Base-by-base conservation (phyloP, 2,329 filamentous ascomycete species). In the Diaporthe citri region DNA sequence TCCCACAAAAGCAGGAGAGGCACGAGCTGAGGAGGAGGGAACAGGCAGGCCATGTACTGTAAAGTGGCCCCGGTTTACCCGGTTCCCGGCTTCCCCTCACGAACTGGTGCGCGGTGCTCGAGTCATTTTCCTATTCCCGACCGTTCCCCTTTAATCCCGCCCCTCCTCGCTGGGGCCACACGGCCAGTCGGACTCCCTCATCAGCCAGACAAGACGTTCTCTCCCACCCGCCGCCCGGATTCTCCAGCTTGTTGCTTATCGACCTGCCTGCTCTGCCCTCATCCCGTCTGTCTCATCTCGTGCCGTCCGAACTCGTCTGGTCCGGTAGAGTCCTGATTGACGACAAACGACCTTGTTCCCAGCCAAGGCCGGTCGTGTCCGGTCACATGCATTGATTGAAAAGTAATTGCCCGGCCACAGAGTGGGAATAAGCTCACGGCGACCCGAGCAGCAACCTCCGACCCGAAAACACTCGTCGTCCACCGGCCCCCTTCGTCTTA, bases 401-500 rank as follows among this genome's bases (percentile, higher is more conserved):
- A 48, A 48, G 43, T 31, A 74, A 3, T 34, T 28, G 9, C 6
- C 39, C 31, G 28, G 43, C 46, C 17, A 56, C 46, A 28, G n/a
- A 34, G 48, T 69, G 64, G 28, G 57, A 59, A 66, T 72, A 66
- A 75, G 57, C 73, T 52, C 56, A 43, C 39, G 31, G 28, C 59
- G 59, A 59, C n/a, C 43, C 70, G 60, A 55, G 25, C 52, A 64
- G 25, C 52, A 52, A 41, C 72, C 34, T 13, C 72, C 64, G 52
- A 43, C 34, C 43, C 56, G n/a, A n/a, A 25, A 17, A 28, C n/a
- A 34, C n/a, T 73, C 55, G 55, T 51, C 56, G 41, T 43, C 62
- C 55, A 62, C 70, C 62, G 57, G 71, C 64, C 22, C 46, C 34
- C 62, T 31, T 51, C 60, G 43, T 71, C 64, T 76, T 76, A 76